Conservation (phyloP, 1,284 basidiomycete genomes). For the Vanrija humicola region DNA sequence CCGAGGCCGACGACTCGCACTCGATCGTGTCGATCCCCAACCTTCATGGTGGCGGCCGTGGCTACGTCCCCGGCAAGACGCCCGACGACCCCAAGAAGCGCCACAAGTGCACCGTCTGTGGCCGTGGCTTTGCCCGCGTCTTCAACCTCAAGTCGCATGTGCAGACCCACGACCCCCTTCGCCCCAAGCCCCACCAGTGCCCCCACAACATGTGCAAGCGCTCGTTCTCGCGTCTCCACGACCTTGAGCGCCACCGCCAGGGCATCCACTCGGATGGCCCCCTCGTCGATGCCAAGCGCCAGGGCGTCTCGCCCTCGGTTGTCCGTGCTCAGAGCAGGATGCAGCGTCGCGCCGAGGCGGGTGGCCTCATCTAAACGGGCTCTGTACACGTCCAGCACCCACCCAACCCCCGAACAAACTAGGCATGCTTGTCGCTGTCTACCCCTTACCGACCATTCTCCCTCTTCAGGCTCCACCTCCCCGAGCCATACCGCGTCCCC, state of each 20-base stretch:
- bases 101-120: slow-evolving; percentile 49
- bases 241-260: slow-evolving; percentile 50
- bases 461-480: slow-evolving; percentile 34
- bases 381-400: slow-evolving; percentile 1
- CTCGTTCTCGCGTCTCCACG: slow-evolving; percentile 50
- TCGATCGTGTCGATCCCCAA: slow-evolving; percentile 34
- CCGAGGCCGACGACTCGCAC: slow-evolving; percentile 2
- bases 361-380: slow-evolving; percentile 35
- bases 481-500: slow-evolving; percentile 36
- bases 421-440: slow-evolving; percentile 40
- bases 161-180: slow-evolving; percentile 49
- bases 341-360: slow-evolving; percentile 39
- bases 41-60: slow-evolving; percentile 46
- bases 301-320: slow-evolving; percentile 42
- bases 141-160: slow-evolving; percentile 51
- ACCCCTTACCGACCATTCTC: slow-evolving; percentile 6
- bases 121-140: slow-evolving; percentile 48
- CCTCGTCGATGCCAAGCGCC: slow-evolving; percentile 46
- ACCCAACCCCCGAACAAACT: slow-evolving; percentile 19
- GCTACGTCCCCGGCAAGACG: slow-evolving; percentile 49
- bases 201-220: slow-evolving; percentile 47
- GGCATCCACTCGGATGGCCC: slow-evolving; percentile 50
- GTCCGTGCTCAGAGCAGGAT: slow-evolving; percentile 45
- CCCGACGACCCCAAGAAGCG: slow-evolving; percentile 51
- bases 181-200: slow-evolving; percentile 49